Evolutionary conservation across 2,329 filamentous ascomycete genomes (phyloP), one percentile per base, ranked within the genome.

Genomic region (Cladosporium halotolerans): DNA sequence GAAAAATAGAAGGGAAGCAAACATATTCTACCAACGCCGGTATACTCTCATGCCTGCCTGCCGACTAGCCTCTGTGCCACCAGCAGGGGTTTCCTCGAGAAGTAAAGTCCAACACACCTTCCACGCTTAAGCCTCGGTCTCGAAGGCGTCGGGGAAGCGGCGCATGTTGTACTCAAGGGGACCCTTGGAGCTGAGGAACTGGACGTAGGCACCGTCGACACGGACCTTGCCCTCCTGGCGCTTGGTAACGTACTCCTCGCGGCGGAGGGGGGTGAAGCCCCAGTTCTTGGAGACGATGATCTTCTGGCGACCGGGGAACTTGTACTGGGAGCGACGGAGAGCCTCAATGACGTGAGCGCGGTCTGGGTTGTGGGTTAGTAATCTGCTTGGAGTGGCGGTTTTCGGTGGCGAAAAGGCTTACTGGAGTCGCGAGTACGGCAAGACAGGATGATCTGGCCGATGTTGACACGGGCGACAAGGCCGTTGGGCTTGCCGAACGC

Each of bases 221-320:
- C 92, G 89, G 79, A 99, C 86, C 73, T 84, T 86, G 73, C 93
- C 93, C 70, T 86, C 87, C 73, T 89, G 82, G 84, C 95, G 95
- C 81, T 92, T 88, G 77, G 90, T 84, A 73, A 95, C 81, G 81
- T 97, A 99, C 77, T 99, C 93, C 68, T 97, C 93, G 69, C 93
- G 91, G 72, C 89, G 87, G 70, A 99, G 89, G 73, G 91, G 91
- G 61, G 93, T 99, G 88, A 99, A 99, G 68, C 93, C 93, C 93
- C 93, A 99, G 86, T 99, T 99, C 90, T 97, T 99, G 83, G 88
- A 95, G 80, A 97, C 86, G 72, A 99, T 96, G 81, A 99, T 97
- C 90, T 99, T 99, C 85, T 99, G 93, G 80, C 93, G 92, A 77
- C 93, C 93, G 66, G 93, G 93, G 89, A 99, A 99, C 88, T 97